phyloP scores from a whole-genome alignment of 139 green algal species.

The Raphidocelis subcapitata region DNA sequence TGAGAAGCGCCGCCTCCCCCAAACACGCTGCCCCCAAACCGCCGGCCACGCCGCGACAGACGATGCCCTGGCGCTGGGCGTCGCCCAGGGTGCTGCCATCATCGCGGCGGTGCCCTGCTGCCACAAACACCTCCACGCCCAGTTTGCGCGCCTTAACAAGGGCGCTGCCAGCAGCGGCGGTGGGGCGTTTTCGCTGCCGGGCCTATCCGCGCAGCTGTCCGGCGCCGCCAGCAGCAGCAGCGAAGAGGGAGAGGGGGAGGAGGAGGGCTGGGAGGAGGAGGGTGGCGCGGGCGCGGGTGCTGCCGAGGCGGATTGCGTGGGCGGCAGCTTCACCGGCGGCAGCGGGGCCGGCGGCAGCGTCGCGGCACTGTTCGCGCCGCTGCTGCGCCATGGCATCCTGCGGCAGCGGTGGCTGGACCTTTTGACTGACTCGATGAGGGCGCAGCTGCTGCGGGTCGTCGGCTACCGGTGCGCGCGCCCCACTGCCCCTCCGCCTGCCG shows the following conservation, averaged over 20 bases:
- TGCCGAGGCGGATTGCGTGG: no score
- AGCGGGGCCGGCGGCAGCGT: no score
- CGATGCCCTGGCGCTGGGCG: conserved; percentile 51
- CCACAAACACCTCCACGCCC: conserved; percentile 60
- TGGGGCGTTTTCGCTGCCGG: neutral
- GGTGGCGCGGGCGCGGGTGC: no score
- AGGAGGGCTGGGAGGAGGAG: no score
- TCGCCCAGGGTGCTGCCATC: conserved; percentile 36
- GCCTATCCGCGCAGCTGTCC: neutral
- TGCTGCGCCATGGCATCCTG: conserved; percentile 61
- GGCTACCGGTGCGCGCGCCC: conserved; percentile 34
- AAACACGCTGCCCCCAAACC: no score
- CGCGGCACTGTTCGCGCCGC: conserved; percentile 14
- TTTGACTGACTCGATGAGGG: conserved; percentile 54
- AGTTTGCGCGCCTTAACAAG: conserved; percentile 21
- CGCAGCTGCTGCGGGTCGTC: conserved; percentile 30
- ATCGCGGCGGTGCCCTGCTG: conserved; percentile 66
- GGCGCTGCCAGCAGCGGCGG: conserved; percentile 18
- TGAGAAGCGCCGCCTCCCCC: no score
- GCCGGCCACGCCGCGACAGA: conserved; percentile 17
- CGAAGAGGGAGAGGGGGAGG: neutral
- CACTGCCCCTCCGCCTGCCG: no score
- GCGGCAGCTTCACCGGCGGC: no score
- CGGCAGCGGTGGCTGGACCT: conserved; percentile 58
- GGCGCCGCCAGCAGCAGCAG: conserved; percentile 5